A percentile compares a stretch with the other conserved stretches of the same genome.
Conservation (phyloP, 1,139 yeast species). For the Tardiomyces digboiensis region DNA sequence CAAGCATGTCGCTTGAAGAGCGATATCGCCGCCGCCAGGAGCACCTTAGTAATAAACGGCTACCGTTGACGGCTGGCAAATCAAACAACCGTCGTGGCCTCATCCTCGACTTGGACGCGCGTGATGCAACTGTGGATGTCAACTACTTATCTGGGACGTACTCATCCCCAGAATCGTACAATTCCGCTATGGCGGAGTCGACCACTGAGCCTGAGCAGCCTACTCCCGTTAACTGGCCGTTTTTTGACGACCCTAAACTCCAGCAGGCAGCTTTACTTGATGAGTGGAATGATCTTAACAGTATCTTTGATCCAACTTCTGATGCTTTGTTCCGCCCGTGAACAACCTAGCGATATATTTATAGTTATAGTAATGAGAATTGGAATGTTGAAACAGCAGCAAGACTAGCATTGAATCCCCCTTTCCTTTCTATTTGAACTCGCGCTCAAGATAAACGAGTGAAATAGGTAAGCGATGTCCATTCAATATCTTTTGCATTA, state of each 20-base stretch:
- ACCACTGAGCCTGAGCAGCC: not conserved
- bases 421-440: too few relatives aligned
- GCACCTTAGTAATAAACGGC: not conserved
- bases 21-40: not conserved
- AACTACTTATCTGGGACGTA: slow-evolving; percentile 7
- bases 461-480: not conserved
- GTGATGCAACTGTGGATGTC: slow-evolving; percentile 10
- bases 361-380: too few relatives aligned
- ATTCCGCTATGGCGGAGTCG: slow-evolving; percentile 5
- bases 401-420: too few relatives aligned
- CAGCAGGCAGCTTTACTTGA: slow-evolving; percentile 14
- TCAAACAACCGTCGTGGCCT: slow-evolving; percentile 11
- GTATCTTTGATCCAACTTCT: too few relatives aligned
- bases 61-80: slow-evolving; percentile 10
- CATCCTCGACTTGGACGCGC: slow-evolving; percentile 12
- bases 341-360: too few relatives aligned
- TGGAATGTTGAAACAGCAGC: too few relatives aligned
- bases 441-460: too few relatives aligned
- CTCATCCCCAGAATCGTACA: slow-evolving; percentile 10
- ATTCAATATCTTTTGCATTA: not conserved
- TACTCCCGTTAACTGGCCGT: slow-evolving; percentile 1
- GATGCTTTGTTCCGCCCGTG: too few relatives aligned
- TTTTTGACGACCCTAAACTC: slow-evolving; percentile 9
- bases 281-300: slow-evolving; percentile 16
- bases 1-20: not conserved